These are phyloP conservation scores for Leccinellum rugosiceps DNA, from an alignment of 768 basidiomycete genomes.

Conservation along the genomic window DNA sequence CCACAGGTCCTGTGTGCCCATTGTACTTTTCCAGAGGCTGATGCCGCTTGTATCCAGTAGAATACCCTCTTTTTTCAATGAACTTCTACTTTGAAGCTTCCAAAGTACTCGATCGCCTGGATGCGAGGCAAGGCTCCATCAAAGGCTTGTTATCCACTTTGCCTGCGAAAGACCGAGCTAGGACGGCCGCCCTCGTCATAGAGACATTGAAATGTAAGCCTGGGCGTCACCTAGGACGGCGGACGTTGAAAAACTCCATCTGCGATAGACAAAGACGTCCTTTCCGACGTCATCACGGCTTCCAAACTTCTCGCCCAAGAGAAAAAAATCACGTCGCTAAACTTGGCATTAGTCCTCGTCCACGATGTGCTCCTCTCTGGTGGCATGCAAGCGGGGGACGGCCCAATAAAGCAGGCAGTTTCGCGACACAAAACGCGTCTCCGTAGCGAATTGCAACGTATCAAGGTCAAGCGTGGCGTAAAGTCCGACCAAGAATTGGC, in stretches of 20 bases:
- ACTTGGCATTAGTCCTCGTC: slow-evolving; percentile 80
- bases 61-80: slow-evolving; percentile 52
- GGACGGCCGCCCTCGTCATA: slow-evolving; percentile 84
- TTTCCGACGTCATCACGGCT: slow-evolving; percentile 64
- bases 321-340: slow-evolving; percentile 67
- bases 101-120: slow-evolving; percentile 77
- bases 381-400: slow-evolving; percentile 89
- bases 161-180: slow-evolving; percentile 70
- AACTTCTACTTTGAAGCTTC: slow-evolving; percentile 96
- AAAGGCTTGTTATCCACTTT: slow-evolving; percentile 76
- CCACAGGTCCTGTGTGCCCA: slow-evolving; percentile 12
- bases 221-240: background rate
- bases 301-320: slow-evolving; percentile 73
- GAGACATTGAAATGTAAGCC: slow-evolving; percentile 92
- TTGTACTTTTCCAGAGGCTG: slow-evolving; percentile 23
- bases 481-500: slow-evolving; percentile 64
- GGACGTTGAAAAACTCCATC: slow-evolving; percentile 2
- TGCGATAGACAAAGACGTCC: slow-evolving; percentile 67
- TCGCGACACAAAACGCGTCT: slow-evolving; percentile 88
- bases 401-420: slow-evolving; percentile 84
- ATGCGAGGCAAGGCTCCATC: slow-evolving; percentile 88
- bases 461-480: slow-evolving; percentile 74
- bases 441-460: slow-evolving; percentile 78
- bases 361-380: slow-evolving; percentile 84
- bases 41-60: slow-evolving; percentile 27